A percentile compares a stretch with the other conserved stretches of the same genome.
Conservation (phyloP, 305 asterid species). For the Solanum hybrid region DNA sequence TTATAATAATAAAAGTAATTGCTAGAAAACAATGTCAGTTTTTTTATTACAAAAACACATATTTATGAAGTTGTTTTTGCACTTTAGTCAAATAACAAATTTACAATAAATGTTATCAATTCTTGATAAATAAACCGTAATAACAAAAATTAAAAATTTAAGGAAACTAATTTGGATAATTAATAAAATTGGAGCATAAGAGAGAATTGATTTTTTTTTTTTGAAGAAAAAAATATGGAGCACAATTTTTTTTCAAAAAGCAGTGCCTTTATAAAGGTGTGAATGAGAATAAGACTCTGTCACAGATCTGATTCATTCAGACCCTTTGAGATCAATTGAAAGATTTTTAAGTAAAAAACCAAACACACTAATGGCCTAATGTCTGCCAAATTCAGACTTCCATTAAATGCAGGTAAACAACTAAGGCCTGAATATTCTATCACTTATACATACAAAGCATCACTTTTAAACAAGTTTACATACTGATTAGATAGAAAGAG, state of each 20-base stretch:
- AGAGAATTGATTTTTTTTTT: background rate
- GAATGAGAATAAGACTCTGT: too few species aligned
- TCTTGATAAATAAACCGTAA: background rate
- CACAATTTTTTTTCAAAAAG: background rate
- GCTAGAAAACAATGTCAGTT: too few species aligned
- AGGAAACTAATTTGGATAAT: background rate
- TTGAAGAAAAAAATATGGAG: background rate
- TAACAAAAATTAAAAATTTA: background rate
- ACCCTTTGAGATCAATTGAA: background rate
- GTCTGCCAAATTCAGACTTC: too few species aligned
- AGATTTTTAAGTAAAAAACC: background rate
- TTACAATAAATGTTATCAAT: background rate
- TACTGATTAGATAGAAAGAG: background rate
- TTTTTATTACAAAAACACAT: background rate
- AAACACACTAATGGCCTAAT: too few species aligned
- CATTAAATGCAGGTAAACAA: too few species aligned
- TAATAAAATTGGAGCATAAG: background rate
- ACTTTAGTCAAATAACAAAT: background rate
- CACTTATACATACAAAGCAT: background rate
- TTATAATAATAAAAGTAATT: too few species aligned
- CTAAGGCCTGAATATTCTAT: too few species aligned
- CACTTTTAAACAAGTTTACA: background rate
- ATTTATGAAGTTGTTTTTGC: background rate
- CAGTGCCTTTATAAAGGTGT: background rate
- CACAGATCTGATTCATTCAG: too few species aligned